Conservation (phyloP, 176 grass and related monocot genomes). For the Aechmea fasciata region DNA sequence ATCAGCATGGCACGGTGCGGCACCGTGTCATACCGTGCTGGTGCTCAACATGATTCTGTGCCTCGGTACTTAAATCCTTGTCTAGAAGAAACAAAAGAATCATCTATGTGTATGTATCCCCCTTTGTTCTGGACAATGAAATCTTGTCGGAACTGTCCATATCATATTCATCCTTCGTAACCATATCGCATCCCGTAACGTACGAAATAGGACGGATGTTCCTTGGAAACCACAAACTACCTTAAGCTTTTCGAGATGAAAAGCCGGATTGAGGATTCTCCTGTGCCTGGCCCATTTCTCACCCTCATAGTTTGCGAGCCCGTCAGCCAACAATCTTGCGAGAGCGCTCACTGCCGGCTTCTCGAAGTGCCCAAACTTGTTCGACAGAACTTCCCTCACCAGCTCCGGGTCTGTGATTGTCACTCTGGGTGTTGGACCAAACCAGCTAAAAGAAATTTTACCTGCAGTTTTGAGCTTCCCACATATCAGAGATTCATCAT, state of each 20-base stretch:
- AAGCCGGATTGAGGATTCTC: slow-evolving; percentile 46
- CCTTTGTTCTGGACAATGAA: too few species aligned
- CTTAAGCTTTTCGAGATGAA: slow-evolving; percentile 47
- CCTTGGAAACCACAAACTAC: slow-evolving; percentile 6
- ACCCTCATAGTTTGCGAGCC: slow-evolving; percentile 38
- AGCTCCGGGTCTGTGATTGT: slow-evolving; percentile 39
- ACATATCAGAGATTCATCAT: background rate
- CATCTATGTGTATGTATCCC: too few species aligned
- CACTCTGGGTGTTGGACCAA: slow-evolving; percentile 40
- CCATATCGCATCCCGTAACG: too few species aligned
- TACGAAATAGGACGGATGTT: too few species aligned
- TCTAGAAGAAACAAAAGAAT: too few species aligned
- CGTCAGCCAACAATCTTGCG: slow-evolving; percentile 17
- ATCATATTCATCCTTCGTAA: background rate
- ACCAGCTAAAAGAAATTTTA: slow-evolving; percentile 51
- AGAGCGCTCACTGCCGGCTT: slow-evolving; percentile 27
- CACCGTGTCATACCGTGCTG: too few species aligned
- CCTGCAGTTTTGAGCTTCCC: slow-evolving; percentile 30
- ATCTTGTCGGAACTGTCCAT: background rate
- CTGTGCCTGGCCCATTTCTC: slow-evolving; percentile 60
- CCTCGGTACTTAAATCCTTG: too few species aligned
- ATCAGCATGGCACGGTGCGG: too few species aligned
- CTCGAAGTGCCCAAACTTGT: slow-evolving; percentile 59
- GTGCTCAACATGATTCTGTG: too few species aligned
- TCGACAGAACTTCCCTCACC: slow-evolving; percentile 48